Evolutionary conservation across 805 yeast species (phyloP), one percentile per base, ranked within the genome.

Genomic region (Wickerhamomyces chaumierensis): DNA sequence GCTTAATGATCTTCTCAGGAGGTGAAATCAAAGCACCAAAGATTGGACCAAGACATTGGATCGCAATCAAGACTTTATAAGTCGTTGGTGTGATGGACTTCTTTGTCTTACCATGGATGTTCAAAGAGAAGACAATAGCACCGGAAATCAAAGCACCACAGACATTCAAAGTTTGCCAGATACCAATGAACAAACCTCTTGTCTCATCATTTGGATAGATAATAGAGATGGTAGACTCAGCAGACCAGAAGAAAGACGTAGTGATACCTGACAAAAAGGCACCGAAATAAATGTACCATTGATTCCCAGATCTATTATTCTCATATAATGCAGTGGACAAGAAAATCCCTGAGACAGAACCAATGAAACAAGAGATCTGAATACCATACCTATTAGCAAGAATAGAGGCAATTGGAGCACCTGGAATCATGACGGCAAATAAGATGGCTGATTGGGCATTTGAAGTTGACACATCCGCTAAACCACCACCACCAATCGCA

Each of bases 141-240:
- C 59, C 60, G 16, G 56, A 47, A 34, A 56, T 44, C 6, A 55
- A 25, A 12, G 51, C 48, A 36, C 60, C 60, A 31, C 44, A 21
- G 36, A 53, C 53, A 33, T 50, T 42, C n/a, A 50, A 31, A 7
- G 39, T 21, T 36, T 48, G 53, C 59, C 60, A 56, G 7, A 48
- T 48, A 14, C 53, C 58, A 34, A 56, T 42, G 39, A 56, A 56
- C 9, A 44, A 11, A 16, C 59, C 58, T 42, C 56, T 49, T 18
- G 31, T 23, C 19, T 19, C 33, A 3, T 43, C 42, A 27, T 45
- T 48, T 2, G 59, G 57, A 37, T 52, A 56, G 3, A 46, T 27
- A 23, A 52, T 45, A 2, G 55, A 55, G 21, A 53, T 43, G 1
- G 58, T 43, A n/a, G 50, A 58, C 36, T 56, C 59, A n/a, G 46